These are phyloP conservation scores for Xylaria intraflava DNA, from an alignment of 495 filamentous ascomycete species.

Conservation along the genomic window DNA sequence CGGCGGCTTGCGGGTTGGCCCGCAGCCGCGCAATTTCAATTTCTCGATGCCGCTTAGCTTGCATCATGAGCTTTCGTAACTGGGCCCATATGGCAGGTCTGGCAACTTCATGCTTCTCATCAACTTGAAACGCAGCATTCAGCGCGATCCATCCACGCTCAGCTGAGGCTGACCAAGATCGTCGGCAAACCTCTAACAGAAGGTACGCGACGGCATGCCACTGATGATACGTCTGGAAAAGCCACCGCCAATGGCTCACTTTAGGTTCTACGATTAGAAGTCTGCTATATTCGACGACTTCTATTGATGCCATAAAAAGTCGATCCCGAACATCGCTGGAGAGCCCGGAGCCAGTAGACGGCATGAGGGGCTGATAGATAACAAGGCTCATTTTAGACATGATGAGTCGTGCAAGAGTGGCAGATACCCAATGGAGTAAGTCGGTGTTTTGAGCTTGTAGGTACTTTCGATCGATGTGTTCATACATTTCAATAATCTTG, in stretches of 20 bases:
- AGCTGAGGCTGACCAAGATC: conserved; percentile 57
- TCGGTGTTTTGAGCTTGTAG: conserved; percentile 53
- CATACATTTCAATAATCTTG: conserved; percentile 57
- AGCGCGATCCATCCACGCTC: conserved; percentile 80
- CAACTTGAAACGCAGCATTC: conserved; percentile 52
- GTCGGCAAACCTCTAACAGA: conserved; percentile 69
- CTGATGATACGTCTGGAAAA: conserved; percentile 74
- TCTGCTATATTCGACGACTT: conserved; percentile 68
- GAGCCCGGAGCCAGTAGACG: conserved; percentile 36
- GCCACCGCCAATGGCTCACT: conserved; percentile 68
- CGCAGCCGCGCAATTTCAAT: conserved; percentile 40
- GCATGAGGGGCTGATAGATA: conserved; percentile 46
- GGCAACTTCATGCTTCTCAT: conserved; percentile 44
- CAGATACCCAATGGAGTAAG: conserved; percentile 59
- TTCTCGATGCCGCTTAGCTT: conserved; percentile 51
- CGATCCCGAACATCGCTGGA: conserved; percentile 59
- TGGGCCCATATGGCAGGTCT: conserved; percentile 68
- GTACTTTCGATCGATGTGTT: conserved; percentile 60
- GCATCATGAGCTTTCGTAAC: conserved; percentile 62
- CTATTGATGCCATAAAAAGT: conserved; percentile 66
- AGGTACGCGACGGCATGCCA: conserved; percentile 76
- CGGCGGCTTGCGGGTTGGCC: conserved; percentile 35
- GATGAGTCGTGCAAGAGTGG: conserved; percentile 61
- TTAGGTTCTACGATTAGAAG: conserved; percentile 54
- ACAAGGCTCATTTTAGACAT: conserved; percentile 53